Percentiles rank a stretch among this genome's conserved stretches.
These are phyloP conservation scores for Sordariomycetes sp. DNA, from an alignment of 2,329 filamentous ascomycete genomes.

Conservation along the genomic window DNA sequence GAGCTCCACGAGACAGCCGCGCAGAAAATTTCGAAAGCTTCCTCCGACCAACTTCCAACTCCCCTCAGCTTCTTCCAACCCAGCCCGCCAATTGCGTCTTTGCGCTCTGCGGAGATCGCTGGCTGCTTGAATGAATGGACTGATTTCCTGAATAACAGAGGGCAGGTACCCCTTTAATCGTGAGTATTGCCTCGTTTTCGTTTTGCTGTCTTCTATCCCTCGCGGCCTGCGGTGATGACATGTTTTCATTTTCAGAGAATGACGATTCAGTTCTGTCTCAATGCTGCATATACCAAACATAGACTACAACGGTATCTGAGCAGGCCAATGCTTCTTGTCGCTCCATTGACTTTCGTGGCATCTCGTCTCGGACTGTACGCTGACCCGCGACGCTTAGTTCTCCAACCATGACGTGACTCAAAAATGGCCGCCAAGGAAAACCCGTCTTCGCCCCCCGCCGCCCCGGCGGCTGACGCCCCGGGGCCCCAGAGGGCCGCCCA, in stretches of 20 bases:
- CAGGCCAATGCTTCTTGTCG: background rate
- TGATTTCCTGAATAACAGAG: background rate
- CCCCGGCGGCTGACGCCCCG: conserved; percentile 7
- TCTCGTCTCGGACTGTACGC: background rate
- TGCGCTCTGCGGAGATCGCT: background rate
- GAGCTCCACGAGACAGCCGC: background rate
- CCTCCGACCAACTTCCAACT: background rate
- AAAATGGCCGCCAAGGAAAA: conserved; percentile 28
- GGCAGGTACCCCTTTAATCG: background rate
- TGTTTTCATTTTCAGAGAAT: conserved; percentile 41
- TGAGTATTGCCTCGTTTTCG: background rate
- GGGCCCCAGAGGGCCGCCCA: conserved; percentile 4
- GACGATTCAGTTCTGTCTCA: conserved; percentile 43
- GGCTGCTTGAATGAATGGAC: background rate
- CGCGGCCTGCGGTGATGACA: conserved; percentile 43
- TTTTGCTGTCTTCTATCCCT: background rate
- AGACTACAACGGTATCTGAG: conserved; percentile 99
- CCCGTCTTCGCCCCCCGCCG: conserved; percentile 9
- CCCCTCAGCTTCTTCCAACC: background rate
- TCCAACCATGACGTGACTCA: conserved; percentile 27
- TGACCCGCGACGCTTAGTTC: background rate
- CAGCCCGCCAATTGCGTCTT: background rate
- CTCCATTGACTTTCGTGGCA: background rate
- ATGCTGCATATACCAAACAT: conserved; percentile 50
- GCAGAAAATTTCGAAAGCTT: background rate